phyloP scores from a whole-genome alignment of 306 rosid genomes.

The Cucumis cinereus region DNA sequence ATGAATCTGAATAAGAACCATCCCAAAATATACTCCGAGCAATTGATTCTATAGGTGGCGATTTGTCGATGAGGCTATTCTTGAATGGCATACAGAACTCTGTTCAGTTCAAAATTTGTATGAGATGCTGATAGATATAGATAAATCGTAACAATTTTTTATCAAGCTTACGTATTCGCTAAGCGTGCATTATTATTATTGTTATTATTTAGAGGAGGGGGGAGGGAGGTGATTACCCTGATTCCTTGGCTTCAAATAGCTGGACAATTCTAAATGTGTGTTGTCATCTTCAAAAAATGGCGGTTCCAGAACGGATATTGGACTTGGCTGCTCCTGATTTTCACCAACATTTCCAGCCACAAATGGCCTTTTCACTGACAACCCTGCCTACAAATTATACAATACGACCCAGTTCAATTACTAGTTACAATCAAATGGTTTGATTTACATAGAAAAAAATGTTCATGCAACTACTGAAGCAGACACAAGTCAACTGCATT shows the following conservation, averaged over 20 bases:
- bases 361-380: constrained; percentile 26
- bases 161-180: not conserved
- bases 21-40: constrained; percentile 74
- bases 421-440: not conserved
- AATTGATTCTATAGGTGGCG: constrained; percentile 93
- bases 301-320: constrained; percentile 72
- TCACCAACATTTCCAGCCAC: constrained; percentile 30
- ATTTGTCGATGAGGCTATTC: constrained; percentile 82
- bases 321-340: constrained; percentile 84
- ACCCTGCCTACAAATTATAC: constrained; percentile 43
- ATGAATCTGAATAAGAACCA: constrained; percentile 41
- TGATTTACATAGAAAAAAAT: not conserved
- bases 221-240: constrained; percentile 20
- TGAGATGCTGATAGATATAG: not conserved
- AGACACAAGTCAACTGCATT: not conserved
- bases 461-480: not conserved
- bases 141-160: not conserved
- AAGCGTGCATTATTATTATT: not conserved
- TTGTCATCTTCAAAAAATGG: constrained; percentile 55
- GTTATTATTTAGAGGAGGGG: not conserved
- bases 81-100: constrained; percentile 29
- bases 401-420: constrained; percentile 5
- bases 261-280: constrained; percentile 34
- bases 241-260: constrained; percentile 25
- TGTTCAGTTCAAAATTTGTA: constrained; percentile 11